Evolutionary conservation across 169 alveolate genomes (phyloP).

Genomic region (Eimeria brunetti): DNA sequence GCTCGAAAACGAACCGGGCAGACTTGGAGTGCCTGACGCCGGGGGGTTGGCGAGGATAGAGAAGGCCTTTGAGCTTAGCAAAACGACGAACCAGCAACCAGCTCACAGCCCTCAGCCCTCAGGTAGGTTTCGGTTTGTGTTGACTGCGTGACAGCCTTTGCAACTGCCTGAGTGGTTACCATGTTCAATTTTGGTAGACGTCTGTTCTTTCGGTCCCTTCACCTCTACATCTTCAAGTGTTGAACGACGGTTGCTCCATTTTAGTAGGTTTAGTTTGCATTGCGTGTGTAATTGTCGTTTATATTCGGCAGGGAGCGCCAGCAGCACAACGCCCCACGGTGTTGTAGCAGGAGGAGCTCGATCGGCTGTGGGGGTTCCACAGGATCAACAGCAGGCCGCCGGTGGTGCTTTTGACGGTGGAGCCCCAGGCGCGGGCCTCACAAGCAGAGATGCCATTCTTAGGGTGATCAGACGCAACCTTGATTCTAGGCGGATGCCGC

Average conservation of each 20-base stretch:
- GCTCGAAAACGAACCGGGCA: constrained; percentile 90
- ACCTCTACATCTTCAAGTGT: neutral
- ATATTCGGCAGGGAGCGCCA: constrained; percentile 23
- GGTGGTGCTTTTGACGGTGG: constrained; percentile 61
- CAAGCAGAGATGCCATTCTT: constrained; percentile 70
- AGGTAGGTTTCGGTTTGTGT: neutral
- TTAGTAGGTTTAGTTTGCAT: neutral
- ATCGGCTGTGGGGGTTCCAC: constrained; percentile 40
- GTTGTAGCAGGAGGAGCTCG: constrained; percentile 51
- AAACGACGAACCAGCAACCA: constrained; percentile 83
- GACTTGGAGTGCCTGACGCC: constrained; percentile 91
- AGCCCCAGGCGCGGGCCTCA: constrained; percentile 44
- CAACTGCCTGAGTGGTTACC: neutral
- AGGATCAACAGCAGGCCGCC: constrained; percentile 55
- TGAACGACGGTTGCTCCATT: neutral
- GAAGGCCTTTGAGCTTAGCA: constrained; percentile 90
- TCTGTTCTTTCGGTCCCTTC: neutral
- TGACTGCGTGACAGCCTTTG: neutral
- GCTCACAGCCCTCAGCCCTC: constrained; percentile 40
- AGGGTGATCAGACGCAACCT: constrained; percentile 73
- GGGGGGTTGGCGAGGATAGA: constrained; percentile 91
- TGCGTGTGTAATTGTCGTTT: neutral
- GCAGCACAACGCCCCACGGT: constrained; percentile 69
- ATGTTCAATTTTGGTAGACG: neutral
- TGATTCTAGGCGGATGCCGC: constrained; percentile 64